Conservation (phyloP, 805 yeast genomes). For the Teunomyces kruisii region DNA sequence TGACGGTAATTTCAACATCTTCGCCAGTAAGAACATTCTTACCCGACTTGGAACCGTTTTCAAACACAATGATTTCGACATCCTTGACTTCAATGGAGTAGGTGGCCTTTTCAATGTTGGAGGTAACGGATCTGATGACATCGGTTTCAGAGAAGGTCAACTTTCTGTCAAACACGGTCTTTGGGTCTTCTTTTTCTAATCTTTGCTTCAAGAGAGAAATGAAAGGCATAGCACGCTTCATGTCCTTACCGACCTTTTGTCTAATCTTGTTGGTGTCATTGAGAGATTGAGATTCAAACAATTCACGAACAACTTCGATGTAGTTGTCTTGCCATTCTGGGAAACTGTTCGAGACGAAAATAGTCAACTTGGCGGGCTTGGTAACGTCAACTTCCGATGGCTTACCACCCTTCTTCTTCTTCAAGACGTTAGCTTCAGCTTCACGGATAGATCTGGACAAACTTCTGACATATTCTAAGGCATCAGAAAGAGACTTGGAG, state of each 20-base stretch:
- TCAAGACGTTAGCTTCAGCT: slow-evolving; percentile 80
- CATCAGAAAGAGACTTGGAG: slow-evolving; percentile 58
- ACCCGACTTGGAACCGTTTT: slow-evolving; percentile 64
- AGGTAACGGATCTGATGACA: slow-evolving; percentile 55
- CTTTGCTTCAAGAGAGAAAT: slow-evolving; percentile 83
- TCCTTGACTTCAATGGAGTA: slow-evolving; percentile 53
- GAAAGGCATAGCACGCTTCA: slow-evolving; percentile 98
- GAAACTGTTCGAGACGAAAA: slow-evolving; percentile 77
- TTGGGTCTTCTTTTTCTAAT: slow-evolving; percentile 66
- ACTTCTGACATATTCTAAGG: slow-evolving; percentile 77
- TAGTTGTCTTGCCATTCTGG: slow-evolving; percentile 66
- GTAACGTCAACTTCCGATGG: slow-evolving; percentile 70
- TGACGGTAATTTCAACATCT: slow-evolving; percentile 60
- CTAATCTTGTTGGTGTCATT: slow-evolving; percentile 65
- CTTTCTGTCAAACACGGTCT: slow-evolving; percentile 85
- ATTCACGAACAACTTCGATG: slow-evolving; percentile 68
- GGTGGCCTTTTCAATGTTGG: slow-evolving; percentile 62
- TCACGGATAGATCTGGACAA: slow-evolving; percentile 87
- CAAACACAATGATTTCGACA: slow-evolving; percentile 60
- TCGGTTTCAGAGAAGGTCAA: slow-evolving; percentile 77
- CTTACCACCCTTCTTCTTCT: slow-evolving; percentile 80
- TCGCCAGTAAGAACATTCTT: slow-evolving; percentile 67
- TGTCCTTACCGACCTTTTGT: slow-evolving; percentile 75
- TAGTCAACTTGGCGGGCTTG: slow-evolving; percentile 69
- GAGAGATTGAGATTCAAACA: slow-evolving; percentile 63